Conservation (phyloP, 1,284 basidiomycete genomes). For the Apiotrichum veenhuisii region DNA sequence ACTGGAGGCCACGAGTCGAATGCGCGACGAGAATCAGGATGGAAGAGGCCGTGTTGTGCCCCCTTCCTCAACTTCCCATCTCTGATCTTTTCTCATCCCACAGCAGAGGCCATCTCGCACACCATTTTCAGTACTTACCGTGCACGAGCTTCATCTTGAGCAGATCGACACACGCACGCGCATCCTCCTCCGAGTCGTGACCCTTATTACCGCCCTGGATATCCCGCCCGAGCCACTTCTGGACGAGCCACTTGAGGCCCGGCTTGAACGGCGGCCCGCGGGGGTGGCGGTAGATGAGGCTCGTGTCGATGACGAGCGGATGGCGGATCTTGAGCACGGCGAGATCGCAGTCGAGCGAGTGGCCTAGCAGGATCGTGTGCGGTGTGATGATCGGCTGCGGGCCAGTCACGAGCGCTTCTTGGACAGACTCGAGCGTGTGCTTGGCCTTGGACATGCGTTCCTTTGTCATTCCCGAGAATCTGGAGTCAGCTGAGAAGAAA, state of each 20-base stretch:
- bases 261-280: constrained; percentile 85
- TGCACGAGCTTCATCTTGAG: constrained; percentile 72
- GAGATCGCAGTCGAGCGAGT: constrained; percentile 87
- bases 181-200: constrained; percentile 89
- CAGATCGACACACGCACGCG: constrained; percentile 76
- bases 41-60: too few relatives aligned
- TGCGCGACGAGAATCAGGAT: too few relatives aligned
- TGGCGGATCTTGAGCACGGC: constrained; percentile 77
- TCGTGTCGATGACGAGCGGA: constrained; percentile 82
- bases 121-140: constrained; percentile 51
- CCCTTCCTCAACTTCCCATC: too few relatives aligned
- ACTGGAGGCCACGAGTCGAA: too few relatives aligned
- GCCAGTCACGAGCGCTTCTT: constrained; percentile 61
- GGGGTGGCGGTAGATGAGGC: constrained; percentile 80
- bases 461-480: constrained; percentile 86
- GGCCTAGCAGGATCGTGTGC: constrained; percentile 82
- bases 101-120: too few relatives aligned
- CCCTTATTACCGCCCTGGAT: constrained; percentile 74
- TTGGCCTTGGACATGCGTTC: constrained; percentile 64
- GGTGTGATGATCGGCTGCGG: constrained; percentile 54
- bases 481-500: constrained; percentile 35
- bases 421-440: constrained; percentile 71
- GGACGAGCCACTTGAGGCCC: constrained; percentile 84
- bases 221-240: constrained; percentile 79
- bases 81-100: too few relatives aligned